Evolutionary conservation across 2,329 filamentous ascomycete genomes (phyloP), one percentile per base, ranked within the genome.

Genomic region (Penicillium paneum): DNA sequence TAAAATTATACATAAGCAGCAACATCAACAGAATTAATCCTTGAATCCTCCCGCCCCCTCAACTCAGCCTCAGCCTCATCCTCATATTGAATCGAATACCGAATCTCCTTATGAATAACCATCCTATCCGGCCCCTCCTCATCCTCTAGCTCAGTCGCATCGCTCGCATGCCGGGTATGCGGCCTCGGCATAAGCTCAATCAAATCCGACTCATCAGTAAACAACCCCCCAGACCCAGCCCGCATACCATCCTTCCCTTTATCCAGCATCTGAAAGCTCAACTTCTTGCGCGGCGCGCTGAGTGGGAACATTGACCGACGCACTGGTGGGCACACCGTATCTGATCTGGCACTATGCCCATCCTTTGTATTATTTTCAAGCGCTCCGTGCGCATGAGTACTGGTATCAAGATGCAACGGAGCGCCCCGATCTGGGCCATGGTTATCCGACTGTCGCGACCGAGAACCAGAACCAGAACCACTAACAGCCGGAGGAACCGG

Each of bases 101-200:
- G 58, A 31, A 72, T 60, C 49, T 72, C 69, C 54, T 72, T 72
- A 43, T 64, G 62, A 41, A 72, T 72, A 26, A 71, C 66, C 70
- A 72, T 69, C 54, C 53, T 63, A 26, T 63, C 57, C 8, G 44
- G 34, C 32, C 54, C 57, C 10, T 59, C 44, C 42, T 46, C 45
- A 15, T 60, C 54, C 17, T 46, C 61, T 11, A 55, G 59, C 34
- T 58, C 55, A 49, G 59, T 62, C 13, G 26, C 52, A 15, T 28
- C 21, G 52, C 56, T 52, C 15, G 28, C 44, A 28, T 39, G 31
- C 10, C 56, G 45, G 29, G 12, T 48, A 55, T 49, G 41, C 28
- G 51, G 38, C 31, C 56, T 52, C 24, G 59, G 55, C 50, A 62
- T 50, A 31, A 63, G 54, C 43, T 63, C 61, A 34, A 63, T 57